phyloP scores from a whole-genome alignment of 1,284 basidiomycete genomes.

The Golubevia sp. region DNA sequence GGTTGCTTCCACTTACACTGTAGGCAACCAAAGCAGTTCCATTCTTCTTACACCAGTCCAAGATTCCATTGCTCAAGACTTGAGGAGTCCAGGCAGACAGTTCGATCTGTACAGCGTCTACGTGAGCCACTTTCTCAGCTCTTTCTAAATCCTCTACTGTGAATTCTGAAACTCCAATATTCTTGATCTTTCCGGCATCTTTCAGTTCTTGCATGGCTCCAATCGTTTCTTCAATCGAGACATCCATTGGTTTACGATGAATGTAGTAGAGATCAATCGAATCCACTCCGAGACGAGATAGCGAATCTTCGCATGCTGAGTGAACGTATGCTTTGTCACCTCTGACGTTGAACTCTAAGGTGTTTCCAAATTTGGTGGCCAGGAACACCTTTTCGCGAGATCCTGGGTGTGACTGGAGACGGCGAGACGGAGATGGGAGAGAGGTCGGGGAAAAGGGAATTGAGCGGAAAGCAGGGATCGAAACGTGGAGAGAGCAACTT shows the following conservation, averaged over 20 bases:
- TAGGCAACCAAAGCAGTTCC: constrained; percentile 30
- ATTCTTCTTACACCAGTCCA: constrained; percentile 30
- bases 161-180: constrained; percentile 60
- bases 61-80: constrained; percentile 35
- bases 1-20: too few species aligned
- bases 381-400: constrained; percentile 62
- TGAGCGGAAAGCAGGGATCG: too few species aligned
- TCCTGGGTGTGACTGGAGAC: constrained; percentile 30
- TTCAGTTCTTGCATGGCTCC: constrained; percentile 59
- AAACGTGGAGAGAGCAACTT: too few species aligned
- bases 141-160: constrained; percentile 24
- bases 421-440: too few species aligned
- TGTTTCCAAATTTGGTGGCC: constrained; percentile 62
- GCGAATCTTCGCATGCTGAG: constrained; percentile 54
- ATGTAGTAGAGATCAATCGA: constrained; percentile 63
- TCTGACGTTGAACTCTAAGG: constrained; percentile 28
- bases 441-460: too few species aligned
- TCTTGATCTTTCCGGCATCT: constrained; percentile 61
- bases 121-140: constrained; percentile 54
- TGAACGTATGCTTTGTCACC: constrained; percentile 50
- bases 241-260: constrained; percentile 64
- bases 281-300: constrained; percentile 54
- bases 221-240: constrained; percentile 57
- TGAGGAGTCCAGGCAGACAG: constrained; percentile 65
- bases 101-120: constrained; percentile 65